Conservation (phyloP, 352 stramenopile genomes). For the Globisporangium middletonii region DNA sequence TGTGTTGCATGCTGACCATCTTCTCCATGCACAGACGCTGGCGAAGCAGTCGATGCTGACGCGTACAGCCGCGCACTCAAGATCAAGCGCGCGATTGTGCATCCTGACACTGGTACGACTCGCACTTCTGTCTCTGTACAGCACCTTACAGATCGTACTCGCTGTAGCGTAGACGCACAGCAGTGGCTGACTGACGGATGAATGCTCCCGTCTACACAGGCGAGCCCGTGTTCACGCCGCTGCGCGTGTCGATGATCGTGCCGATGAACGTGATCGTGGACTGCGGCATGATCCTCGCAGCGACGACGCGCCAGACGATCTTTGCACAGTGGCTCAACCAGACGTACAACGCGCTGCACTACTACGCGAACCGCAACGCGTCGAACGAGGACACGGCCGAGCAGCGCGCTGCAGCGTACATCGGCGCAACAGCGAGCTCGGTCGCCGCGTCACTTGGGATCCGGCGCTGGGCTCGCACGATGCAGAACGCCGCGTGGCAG, state of each 20-base stretch:
- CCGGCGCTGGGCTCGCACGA: conserved; percentile 39
- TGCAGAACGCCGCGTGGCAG: conserved; percentile 39
- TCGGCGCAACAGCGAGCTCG: conserved; percentile 67
- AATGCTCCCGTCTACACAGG: conserved; percentile 9
- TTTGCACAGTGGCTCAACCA: conserved; percentile 86
- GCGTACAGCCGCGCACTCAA: conserved; percentile 47
- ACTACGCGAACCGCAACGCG: conserved; percentile 86
- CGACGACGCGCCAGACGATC: conserved; percentile 55
- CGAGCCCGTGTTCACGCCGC: conserved; percentile 49
- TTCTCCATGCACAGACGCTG: conserved; percentile 17
- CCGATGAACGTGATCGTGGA: conserved; percentile 85
- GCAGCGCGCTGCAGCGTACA: conserved; percentile 64
- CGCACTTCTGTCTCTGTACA: too few relatives aligned
- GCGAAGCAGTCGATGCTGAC: conserved; percentile 27
- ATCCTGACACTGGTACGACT: conserved; percentile 55
- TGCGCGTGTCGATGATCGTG: conserved; percentile 84
- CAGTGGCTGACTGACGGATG: neutral
- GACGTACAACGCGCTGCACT: conserved; percentile 88
- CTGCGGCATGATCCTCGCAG: conserved; percentile 73
- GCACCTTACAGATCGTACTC: neutral
- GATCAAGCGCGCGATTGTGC: conserved; percentile 68
- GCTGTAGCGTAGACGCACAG: neutral
- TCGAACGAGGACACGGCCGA: conserved; percentile 75
- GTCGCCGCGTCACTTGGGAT: conserved; percentile 72
- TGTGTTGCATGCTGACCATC: too few relatives aligned